Conservation (phyloP, 208 protist genomes). For the Herpetomonas samuelpessoai region DNA sequence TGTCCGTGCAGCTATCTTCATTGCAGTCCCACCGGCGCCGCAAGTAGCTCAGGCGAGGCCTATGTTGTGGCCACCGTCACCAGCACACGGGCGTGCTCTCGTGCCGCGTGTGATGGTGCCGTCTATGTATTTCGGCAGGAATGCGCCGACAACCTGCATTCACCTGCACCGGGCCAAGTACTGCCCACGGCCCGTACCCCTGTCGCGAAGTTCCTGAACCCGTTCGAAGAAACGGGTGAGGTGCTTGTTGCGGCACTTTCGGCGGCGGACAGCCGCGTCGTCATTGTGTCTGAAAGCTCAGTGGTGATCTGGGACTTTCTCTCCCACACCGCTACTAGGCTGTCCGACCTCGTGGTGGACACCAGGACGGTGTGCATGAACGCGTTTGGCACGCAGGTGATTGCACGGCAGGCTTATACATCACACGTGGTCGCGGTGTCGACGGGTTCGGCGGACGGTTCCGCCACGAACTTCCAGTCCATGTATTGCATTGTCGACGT, state of each 20-base stretch:
- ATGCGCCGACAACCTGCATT: neutral
- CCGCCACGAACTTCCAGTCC: neutral
- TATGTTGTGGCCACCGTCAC: neutral
- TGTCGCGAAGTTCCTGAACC: conserved; percentile 23
- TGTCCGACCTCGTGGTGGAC: conserved; percentile 4
- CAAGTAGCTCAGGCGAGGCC: neutral
- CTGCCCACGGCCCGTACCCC: conserved; percentile 1
- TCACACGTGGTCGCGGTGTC: neutral
- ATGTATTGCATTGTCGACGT: conserved; percentile 55
- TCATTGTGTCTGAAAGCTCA: conserved; percentile 52
- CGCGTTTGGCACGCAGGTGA: conserved; percentile 45
- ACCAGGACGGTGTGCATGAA: conserved; percentile 23
- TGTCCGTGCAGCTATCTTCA: neutral
- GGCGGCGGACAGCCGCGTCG: conserved; percentile 55
- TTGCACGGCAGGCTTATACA: conserved; percentile 21
- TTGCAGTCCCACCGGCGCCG: neutral
- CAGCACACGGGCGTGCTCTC: no score
- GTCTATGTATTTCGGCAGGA: neutral
- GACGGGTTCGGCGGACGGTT: neutral
- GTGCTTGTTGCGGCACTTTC: conserved; percentile 53
- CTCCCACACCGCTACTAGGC: conserved; percentile 31
- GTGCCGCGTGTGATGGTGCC: no score
- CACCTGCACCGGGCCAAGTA: no score
- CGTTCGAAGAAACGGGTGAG: conserved; percentile 31
- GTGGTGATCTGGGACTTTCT: conserved; percentile 79